Evolutionary conservation across 106 monocot species (phyloP).

Genomic region (Dendrobium nobile): DNA sequence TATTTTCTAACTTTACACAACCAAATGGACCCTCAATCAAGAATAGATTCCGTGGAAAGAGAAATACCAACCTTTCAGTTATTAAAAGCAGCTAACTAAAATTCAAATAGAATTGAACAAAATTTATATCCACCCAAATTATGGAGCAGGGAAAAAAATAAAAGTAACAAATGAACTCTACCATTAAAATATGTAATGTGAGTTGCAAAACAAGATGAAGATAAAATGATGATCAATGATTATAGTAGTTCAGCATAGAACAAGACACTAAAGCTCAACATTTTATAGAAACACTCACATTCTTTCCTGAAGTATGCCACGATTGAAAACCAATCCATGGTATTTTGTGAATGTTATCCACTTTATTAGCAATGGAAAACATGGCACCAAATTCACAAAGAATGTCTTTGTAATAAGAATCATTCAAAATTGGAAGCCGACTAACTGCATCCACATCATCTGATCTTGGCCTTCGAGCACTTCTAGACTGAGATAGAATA

Average conservation of each 20-base stretch:
- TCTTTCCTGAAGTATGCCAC: conserved; percentile 74
- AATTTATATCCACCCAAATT: neutral
- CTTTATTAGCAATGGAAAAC: conserved; percentile 75
- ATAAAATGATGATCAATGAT: neutral
- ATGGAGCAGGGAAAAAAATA: too few species aligned
- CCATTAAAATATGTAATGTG: neutral
- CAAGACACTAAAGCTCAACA: neutral
- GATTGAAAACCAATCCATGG: conserved; percentile 99
- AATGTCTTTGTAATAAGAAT: conserved; percentile 55
- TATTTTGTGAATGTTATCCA: conserved; percentile 75
- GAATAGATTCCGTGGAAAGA: neutral
- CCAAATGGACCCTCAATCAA: too few species aligned
- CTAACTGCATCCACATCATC: conserved; percentile 83
- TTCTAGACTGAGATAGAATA: conserved; percentile 49
- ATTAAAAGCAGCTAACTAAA: neutral
- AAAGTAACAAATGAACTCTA: neutral
- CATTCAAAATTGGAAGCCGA: conserved; percentile 64
- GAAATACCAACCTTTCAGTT: neutral
- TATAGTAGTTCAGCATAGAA: conserved; percentile 3
- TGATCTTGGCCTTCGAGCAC: conserved; percentile 51
- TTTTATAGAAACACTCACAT: conserved; percentile 29
- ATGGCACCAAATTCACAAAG: conserved; percentile 88
- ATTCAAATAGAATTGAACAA: neutral
- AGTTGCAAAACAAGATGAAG: neutral
- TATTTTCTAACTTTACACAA: too few species aligned